Evolutionary conservation across 2,329 filamentous ascomycete genomes (phyloP), one percentile per base, ranked within the genome.

Genomic region (Gnomoniopsis smithogilvyi): DNA sequence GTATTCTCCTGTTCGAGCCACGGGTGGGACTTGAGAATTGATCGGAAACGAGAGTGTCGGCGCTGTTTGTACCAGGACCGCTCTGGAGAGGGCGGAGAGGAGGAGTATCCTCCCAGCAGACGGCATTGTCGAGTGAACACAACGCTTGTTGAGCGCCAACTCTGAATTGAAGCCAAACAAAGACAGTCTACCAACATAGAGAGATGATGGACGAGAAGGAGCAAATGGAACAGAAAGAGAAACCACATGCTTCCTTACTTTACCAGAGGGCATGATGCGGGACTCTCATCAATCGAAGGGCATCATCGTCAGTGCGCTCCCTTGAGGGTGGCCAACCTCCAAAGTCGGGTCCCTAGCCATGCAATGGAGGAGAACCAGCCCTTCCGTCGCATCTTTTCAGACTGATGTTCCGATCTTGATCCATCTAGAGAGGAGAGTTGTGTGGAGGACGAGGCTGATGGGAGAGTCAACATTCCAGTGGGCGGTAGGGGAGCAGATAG

Each of bases 1-100:
- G 2, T 80, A 78, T 66, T 87, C 69, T 45, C 81, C 83, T 60
- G 90, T 78, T 64, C 89, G 83, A 21, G 91, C 92, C 55, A 93
- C 88, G 3, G 89, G 88, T 34, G 92, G 92, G 1, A 96, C 81
- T 72, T 96, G 92, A 2, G 90, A 87, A 73, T 95, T 96, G 72
- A 96, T 80, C 1, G 92, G 92, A 66, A 93, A 94, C 50, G 78
- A 75, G 51, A 79, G 68, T 24, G 71, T 67, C 12, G 82, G 82
- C 19, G 72, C 67, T 54, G 75, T 71, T 41, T 60, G 7, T n/a
- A 62, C 51, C n/a, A 51, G 64, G n/a, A 69, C 70, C 36, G 73
- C 64, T 30, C 63, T 64, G 45, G 69, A 43, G 57, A 76, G 61
- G 38, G 67, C 60, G 50, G 74, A 62, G 61, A 66, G 68, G 54